Base-by-base conservation (phyloP, 371 early-diverging fungal genomes). In the Coemansia sp. region DNA sequence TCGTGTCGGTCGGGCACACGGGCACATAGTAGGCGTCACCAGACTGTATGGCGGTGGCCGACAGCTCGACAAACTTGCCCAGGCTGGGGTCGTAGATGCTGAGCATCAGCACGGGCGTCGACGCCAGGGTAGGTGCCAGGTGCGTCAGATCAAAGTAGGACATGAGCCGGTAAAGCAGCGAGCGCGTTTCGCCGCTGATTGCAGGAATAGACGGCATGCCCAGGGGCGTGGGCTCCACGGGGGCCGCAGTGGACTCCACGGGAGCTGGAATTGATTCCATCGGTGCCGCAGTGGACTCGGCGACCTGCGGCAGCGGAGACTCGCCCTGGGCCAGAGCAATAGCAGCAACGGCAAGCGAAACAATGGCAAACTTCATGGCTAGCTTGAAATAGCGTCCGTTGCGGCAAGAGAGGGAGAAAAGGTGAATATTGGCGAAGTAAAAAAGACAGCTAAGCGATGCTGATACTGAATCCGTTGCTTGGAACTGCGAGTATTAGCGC, bases 111-210 rank as follows among this genome's bases (percentile, higher is more conserved):
- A 64, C 64, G n/a, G 64, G 64, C 11, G 52, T 43, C 16, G 53
- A 50, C 12, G 62, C 45, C 2, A 55, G 26, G 36, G 7, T 34
- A 4, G 33, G 41, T 7, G 35, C 7, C n/a, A 59, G 16, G 33
- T 39, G 61, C 0, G 65, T 49, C 30, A 65, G 26, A 47, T 65
- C 65, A 53, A 65, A 65, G 65, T 20, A 59, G 8, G 65, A 65
- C 33, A 38, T 41, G 7, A 65, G 39, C 16, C 65, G 65, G 7
- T 45, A 4, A 10, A 65, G 30, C 54, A 65, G 48, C 33, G 65
- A 59, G 5, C 16, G 8, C 5, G 36, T 33, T 14, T 42, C 35
- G 31, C n/a, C 12, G 0, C 35, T 11, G 1, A 33, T 45, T 8
- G 35, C 20, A 0, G 34, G 53, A 3, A 8, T 36, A 1, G 34